Evolutionary conservation across 495 filamentous ascomycete genomes (phyloP), one percentile per base, ranked within the genome.

Genomic region (Zalerion maritima): DNA sequence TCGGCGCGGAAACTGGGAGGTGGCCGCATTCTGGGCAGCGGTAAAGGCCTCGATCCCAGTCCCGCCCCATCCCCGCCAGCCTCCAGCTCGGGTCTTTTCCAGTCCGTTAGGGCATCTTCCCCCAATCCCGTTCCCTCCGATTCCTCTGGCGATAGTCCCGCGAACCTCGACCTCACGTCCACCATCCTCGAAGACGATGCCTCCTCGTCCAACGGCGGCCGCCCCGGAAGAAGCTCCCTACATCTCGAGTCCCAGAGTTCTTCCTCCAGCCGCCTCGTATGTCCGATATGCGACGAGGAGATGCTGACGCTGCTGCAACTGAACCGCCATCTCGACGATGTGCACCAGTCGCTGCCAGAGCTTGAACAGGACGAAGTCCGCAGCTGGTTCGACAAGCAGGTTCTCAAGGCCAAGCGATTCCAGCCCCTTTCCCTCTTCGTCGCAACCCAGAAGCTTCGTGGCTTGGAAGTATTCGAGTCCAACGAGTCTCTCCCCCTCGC

Each of bases 311-410:
- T 96, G 5, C 54, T 97, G 9, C 89, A 97, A 49, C 57, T 97
- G 13, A 94, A 97, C 47, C 73, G 85, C 46, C 89, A 97, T 53
- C 77, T 97, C 40, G 89, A 97, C 55, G 91, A 96, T 44, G 63
- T 69, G 21, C 89, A 97, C 55, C 78, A 85, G 37, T 83, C 94
- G 38, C 67, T 96, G n/a, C 84, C 91, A 51, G 82, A 83, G 34
- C 69, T 81, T 29, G 80, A 82, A 43, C 91, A 96, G 46, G 87
- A 94, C 53, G 84, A 97, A 55, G 87, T 94, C 36, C 92, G 92
- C 58, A 87, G 81, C 31, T 97, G 89, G 89, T 94, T 97, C 62
- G 78, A 89, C 54, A 76, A 79, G 39, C 89, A 94, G 50, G 91
- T 97, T 62, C 67, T 81, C 27, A 94, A 93, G 50, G 91, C 89